Evolutionary conservation across 495 filamentous ascomycete species (phyloP).

Genomic region (Articulospora tetracladia): DNA sequence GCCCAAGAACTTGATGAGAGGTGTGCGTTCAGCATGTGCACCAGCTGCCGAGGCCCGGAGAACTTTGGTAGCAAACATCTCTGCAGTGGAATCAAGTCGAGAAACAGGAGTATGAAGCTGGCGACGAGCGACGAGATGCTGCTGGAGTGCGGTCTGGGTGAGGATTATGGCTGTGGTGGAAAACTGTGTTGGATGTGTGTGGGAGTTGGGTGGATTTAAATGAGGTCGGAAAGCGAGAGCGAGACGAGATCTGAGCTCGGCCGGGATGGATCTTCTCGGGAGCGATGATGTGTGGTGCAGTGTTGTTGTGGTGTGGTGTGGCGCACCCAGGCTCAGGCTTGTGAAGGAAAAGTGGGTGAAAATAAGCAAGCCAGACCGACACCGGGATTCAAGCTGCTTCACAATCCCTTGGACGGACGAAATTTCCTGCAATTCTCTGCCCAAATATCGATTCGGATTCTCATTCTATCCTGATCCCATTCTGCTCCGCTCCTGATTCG

Average conservation of each 20-base stretch:
- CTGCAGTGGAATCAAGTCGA: no score
- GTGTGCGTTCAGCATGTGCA: constrained; percentile 59
- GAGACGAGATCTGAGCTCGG: not conserved
- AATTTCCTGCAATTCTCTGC: no score
- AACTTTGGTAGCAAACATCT: constrained; percentile 60
- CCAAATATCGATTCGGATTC: no score
- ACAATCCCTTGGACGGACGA: no score
- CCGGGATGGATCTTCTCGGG: not conserved
- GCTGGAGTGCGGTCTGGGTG: not conserved
- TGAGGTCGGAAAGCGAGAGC: not conserved
- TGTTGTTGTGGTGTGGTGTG: no score
- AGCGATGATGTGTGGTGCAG: not conserved
- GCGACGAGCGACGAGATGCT: not conserved
- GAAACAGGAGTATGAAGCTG: not conserved
- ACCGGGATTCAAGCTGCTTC: not conserved
- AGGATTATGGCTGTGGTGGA: not conserved
- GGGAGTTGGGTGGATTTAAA: constrained; percentile 1
- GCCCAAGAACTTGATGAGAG: constrained; percentile 89
- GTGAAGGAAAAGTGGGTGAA: not conserved
- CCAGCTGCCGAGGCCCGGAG: constrained; percentile 65
- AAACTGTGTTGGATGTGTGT: no score
- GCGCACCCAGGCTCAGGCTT: no score
- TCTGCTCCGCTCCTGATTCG: no score
- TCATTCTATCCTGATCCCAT: no score
- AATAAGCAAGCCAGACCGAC: not conserved